A percentile compares a stretch with the other conserved stretches of the same genome.
phyloP scores from a whole-genome alignment of 2,329 filamentous ascomycete species.

The Colletotrichum zoysiae region DNA sequence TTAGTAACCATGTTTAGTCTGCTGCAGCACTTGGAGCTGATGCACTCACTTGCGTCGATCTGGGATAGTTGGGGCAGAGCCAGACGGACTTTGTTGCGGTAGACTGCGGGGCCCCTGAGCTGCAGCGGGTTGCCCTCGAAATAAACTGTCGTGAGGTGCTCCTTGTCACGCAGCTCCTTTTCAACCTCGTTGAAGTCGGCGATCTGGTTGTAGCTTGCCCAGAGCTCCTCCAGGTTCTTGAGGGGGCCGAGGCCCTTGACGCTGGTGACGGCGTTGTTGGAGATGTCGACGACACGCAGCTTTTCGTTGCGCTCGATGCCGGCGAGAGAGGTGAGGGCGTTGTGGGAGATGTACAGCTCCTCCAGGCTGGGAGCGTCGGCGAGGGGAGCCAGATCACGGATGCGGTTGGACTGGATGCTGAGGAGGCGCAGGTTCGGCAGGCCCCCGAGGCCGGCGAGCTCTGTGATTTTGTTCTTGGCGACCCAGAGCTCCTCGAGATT shows the following conservation, averaged over 20 bases:
- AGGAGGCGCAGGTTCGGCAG: slow-evolving; percentile 87
- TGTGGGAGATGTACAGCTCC: slow-evolving; percentile 96
- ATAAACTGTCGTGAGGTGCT: slow-evolving; percentile 88
- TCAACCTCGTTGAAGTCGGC: slow-evolving; percentile 86
- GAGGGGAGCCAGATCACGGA: slow-evolving; percentile 82
- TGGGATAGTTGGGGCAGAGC: slow-evolving; percentile 89
- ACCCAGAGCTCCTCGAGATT: slow-evolving; percentile 91
- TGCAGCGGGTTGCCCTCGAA: slow-evolving; percentile 97
- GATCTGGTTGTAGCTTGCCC: slow-evolving; percentile 92
- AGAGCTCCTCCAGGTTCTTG: slow-evolving; percentile 85
- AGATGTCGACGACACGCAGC: slow-evolving; percentile 87
- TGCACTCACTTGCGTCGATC: slow-evolving; percentile 95
- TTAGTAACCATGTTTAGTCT: slow-evolving; percentile 14
- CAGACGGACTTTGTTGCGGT: slow-evolving; percentile 92
- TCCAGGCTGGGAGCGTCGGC: slow-evolving; percentile 81
- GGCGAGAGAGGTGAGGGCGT: slow-evolving; percentile 82
- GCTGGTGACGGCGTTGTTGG: slow-evolving; percentile 84
- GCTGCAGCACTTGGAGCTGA: too few relatives aligned
- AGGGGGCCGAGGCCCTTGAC: slow-evolving; percentile 79
- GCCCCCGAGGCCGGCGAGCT: slow-evolving; percentile 80
- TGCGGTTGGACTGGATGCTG: slow-evolving; percentile 95
- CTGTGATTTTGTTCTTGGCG: slow-evolving; percentile 95
- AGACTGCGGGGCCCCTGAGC: slow-evolving; percentile 81
- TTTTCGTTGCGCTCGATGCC: slow-evolving; percentile 77
- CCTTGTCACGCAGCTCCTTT: slow-evolving; percentile 81